These are phyloP conservation scores for Cytospora schulzeri DNA, from an alignment of 2,329 filamentous ascomycete species.

Conservation along the genomic window DNA sequence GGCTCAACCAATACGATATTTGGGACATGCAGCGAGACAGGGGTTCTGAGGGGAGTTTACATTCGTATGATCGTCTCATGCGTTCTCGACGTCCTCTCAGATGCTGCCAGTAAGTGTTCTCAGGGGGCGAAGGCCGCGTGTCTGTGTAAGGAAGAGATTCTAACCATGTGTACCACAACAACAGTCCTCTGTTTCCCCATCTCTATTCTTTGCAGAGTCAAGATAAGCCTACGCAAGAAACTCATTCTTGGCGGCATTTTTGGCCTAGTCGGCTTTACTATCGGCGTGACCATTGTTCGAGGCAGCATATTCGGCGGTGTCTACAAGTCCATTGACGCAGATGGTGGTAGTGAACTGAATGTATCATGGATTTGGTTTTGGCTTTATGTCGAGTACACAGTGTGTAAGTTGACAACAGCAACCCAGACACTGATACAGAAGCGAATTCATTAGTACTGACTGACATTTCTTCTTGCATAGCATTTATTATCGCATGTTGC, in stretches of 20 bases:
- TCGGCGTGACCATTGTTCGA: conserved; percentile 30
- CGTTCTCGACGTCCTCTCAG: conserved; percentile 26
- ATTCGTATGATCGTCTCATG: conserved; percentile 8
- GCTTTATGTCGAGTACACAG: conserved; percentile 28
- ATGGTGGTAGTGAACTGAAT: neutral
- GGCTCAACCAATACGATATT: conserved; percentile 21
- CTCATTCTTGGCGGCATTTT: conserved; percentile 27
- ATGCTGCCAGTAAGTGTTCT: conserved; percentile 25
- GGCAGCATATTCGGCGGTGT: conserved; percentile 27
- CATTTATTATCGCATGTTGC: conserved; percentile 30
- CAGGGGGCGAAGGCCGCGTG: neutral
- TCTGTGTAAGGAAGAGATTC: too few species aligned
- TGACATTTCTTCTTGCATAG: conserved; percentile 5
- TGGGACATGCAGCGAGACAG: conserved; percentile 7
- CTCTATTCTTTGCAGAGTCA: conserved; percentile 27
- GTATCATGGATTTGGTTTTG: conserved; percentile 29
- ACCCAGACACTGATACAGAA: too few species aligned
- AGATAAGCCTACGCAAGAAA: conserved; percentile 29
- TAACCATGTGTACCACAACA: neutral
- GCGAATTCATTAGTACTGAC: neutral
- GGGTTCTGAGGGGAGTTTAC: neutral
- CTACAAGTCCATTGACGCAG: conserved; percentile 18
- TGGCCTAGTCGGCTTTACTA: conserved; percentile 27
- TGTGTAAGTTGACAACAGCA: conserved; percentile 8
- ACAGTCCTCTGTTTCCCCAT: conserved; percentile 29